phyloP scores from a whole-genome alignment of 495 filamentous ascomycete genomes.

The Trichoderma gamsii region DNA sequence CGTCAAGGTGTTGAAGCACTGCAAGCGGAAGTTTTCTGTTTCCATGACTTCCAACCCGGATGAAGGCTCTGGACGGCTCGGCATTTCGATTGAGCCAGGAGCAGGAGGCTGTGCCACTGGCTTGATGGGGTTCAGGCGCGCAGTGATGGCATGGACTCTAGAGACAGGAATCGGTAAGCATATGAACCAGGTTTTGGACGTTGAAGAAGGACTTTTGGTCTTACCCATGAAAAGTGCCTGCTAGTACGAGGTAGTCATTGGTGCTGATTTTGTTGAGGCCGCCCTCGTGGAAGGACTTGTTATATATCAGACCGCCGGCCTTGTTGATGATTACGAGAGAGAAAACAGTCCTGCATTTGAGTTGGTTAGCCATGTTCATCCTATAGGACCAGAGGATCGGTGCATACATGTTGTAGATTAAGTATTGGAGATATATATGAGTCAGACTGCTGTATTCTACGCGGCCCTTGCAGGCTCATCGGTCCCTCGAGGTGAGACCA shows the following conservation, averaged over 20 bases:
- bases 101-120: slow-evolving; percentile 32
- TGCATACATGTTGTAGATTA: slow-evolving; percentile 1
- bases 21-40: slow-evolving; percentile 82
- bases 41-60: slow-evolving; percentile 87
- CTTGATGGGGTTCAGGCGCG: slow-evolving; percentile 62
- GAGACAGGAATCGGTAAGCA: slow-evolving; percentile 16
- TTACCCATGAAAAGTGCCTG: slow-evolving; percentile 93
- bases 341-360: slow-evolving; percentile 69
- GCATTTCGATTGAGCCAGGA: slow-evolving; percentile 25
- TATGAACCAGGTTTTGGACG: background rate
- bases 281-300: slow-evolving; percentile 78
- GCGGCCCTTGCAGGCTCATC: slow-evolving; percentile 9
- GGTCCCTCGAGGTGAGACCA: slow-evolving; percentile 1
- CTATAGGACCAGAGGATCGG: background rate
- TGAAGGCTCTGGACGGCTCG: slow-evolving; percentile 48
- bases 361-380: background rate
- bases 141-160: slow-evolving; percentile 86
- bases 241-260: slow-evolving; percentile 95
- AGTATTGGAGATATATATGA: background rate
- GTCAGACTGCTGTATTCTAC: background rate
- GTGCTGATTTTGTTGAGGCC: slow-evolving; percentile 78
- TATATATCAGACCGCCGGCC: slow-evolving; percentile 92
- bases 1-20: slow-evolving; percentile 90
- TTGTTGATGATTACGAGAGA: slow-evolving; percentile 97
- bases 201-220: slow-evolving; percentile 19